Conservation (phyloP, 1,284 basidiomycete genomes). For the Amylostereum areolatum region DNA sequence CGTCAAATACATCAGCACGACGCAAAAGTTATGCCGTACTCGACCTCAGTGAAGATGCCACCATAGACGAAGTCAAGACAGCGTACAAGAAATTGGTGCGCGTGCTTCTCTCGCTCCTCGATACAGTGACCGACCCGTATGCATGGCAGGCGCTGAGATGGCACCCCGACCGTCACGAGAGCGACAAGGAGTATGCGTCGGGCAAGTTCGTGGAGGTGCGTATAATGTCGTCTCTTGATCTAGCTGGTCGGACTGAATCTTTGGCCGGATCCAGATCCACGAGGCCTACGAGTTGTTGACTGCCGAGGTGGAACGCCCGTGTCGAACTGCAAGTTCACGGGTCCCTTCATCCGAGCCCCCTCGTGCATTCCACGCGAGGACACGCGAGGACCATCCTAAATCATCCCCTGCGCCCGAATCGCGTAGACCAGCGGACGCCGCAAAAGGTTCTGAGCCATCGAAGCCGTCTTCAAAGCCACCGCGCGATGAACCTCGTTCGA, state of each 20-base stretch:
- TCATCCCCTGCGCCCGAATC: slow-evolving; percentile 8
- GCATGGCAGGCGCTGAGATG: slow-evolving; percentile 74
- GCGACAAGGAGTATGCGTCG: slow-evolving; percentile 49
- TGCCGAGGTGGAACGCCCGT: no score
- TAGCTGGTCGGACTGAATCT: neutral
- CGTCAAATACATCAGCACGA: no score
- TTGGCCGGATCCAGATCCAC: slow-evolving; percentile 16
- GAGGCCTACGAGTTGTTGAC: slow-evolving; percentile 21
- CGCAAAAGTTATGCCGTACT: slow-evolving; percentile 15
- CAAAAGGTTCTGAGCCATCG: neutral
- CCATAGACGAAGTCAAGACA: slow-evolving; percentile 76
- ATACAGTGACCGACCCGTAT: slow-evolving; percentile 11
- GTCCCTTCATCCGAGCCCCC: no score
- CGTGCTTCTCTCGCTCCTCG: slow-evolving; percentile 9
- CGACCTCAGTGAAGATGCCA: slow-evolving; percentile 24
- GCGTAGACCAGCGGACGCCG: neutral
- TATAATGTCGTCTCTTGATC: slow-evolving; percentile 6
- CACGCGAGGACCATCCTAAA: no score
- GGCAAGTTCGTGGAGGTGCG: slow-evolving; percentile 73
- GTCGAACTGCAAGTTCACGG: no score
- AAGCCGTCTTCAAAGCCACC: neutral
- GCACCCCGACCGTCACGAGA: slow-evolving; percentile 83
- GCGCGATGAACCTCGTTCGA: neutral
- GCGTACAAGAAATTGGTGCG: slow-evolving; percentile 77
- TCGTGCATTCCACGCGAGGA: no score